Conservation (phyloP, 2,329 filamentous ascomycete genomes). For the Aureobasidium sp. region DNA sequence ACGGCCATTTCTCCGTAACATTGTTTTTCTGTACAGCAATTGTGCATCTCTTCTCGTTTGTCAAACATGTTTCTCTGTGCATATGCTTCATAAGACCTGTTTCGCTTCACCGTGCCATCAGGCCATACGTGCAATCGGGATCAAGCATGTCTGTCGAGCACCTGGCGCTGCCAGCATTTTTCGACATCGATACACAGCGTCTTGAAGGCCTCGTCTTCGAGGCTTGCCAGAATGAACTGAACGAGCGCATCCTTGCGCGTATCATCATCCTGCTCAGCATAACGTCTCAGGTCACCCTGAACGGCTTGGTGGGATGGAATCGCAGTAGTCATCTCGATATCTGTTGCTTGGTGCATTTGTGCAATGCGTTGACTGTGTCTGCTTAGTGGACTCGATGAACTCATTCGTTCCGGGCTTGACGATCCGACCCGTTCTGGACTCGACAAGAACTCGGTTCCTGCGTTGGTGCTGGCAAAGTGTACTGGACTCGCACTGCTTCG, state of each 20-base stretch:
- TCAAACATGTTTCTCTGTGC: not conserved
- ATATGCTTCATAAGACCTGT: not conserved
- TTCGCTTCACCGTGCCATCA: not conserved
- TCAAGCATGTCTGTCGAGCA: conserved; percentile 32
- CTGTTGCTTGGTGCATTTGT: not conserved
- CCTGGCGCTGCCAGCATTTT: conserved; percentile 42
- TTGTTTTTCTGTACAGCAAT: not conserved
- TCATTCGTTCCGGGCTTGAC: not conserved
- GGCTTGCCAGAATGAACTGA: conserved; percentile 44
- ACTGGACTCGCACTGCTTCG: not conserved
- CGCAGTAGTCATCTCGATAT: not conserved
- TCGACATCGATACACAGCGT: conserved; percentile 46
- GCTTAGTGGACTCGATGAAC: not conserved
- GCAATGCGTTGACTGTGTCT: not conserved
- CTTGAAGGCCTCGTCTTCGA: conserved; percentile 45
- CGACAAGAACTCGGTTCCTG: not conserved
- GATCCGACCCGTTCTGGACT: not conserved
- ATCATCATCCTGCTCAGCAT: conserved; percentile 35
- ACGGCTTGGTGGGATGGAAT: not conserved
- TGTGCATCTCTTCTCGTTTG: not conserved
- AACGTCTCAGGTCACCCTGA: conserved; percentile 23
- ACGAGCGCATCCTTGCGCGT: conserved; percentile 39
- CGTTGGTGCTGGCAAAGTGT: not conserved
- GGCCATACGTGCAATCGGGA: not conserved
- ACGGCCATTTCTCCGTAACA: not conserved